Evolutionary conservation across 805 yeast species (phyloP).

Genomic region (Starmerella potacharoeniae): DNA sequence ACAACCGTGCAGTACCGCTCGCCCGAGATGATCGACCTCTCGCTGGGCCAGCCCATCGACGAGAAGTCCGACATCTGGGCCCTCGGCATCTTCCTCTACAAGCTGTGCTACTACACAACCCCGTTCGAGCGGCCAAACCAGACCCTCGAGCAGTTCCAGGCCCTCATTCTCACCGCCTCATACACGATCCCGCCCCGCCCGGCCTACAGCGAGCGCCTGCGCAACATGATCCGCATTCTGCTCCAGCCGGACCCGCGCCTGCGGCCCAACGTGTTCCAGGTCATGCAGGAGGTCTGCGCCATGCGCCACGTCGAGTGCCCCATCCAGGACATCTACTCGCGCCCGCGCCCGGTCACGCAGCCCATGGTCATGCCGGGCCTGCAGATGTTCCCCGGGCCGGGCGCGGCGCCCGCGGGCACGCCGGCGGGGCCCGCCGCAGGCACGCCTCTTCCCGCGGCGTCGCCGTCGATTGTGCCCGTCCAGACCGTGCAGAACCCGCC

Average conservation of each 20-base stretch:
- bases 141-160: slow-evolving; percentile 34
- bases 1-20: slow-evolving; percentile 93
- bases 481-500: slow-evolving; percentile 8
- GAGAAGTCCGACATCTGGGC: slow-evolving; percentile 97
- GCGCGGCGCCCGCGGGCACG: not conserved
- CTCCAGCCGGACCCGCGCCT: slow-evolving; percentile 69
- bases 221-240: slow-evolving; percentile 64
- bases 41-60: slow-evolving; percentile 72
- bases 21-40: slow-evolving; percentile 92
- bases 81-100: slow-evolving; percentile 79
- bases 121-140: slow-evolving; percentile 74
- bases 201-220: slow-evolving; percentile 55
- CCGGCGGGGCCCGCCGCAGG: not conserved
- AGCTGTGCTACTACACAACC: slow-evolving; percentile 82
- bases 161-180: slow-evolving; percentile 75
- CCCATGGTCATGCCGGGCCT: slow-evolving; percentile 1
- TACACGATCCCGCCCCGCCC: slow-evolving; percentile 67
- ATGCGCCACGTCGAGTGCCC: slow-evolving; percentile 48
- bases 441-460: not conserved
- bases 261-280: slow-evolving; percentile 83
- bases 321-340: slow-evolving; percentile 27
- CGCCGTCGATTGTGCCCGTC: slow-evolving; percentile 4
- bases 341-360: slow-evolving; percentile 1
- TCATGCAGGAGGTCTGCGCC: slow-evolving; percentile 49
- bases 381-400: slow-evolving; percentile 2